Conservation (phyloP, 352 stramenopile genomes). For the Pythium monospermum region DNA sequence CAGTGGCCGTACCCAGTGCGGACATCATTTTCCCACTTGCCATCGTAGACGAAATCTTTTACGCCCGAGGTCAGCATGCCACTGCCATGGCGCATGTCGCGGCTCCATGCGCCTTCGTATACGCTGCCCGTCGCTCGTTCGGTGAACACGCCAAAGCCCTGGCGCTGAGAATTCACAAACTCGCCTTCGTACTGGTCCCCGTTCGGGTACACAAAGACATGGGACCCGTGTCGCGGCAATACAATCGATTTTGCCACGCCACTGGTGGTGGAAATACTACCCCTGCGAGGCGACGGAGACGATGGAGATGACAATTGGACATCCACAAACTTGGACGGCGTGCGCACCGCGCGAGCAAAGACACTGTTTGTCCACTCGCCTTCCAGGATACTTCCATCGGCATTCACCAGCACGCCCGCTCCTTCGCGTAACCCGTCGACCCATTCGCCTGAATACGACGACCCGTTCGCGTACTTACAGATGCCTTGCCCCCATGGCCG, state of each 20-base stretch:
- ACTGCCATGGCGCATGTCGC: slow-evolving; percentile 52
- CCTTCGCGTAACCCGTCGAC: slow-evolving; percentile 77
- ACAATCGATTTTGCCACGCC: neutral
- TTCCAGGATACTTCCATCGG: slow-evolving; percentile 57
- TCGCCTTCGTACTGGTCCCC: slow-evolving; percentile 73
- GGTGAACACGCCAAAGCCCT: slow-evolving; percentile 59
- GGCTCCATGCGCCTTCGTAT: slow-evolving; percentile 70
- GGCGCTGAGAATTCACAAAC: slow-evolving; percentile 37
- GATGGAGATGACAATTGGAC: slow-evolving; percentile 30
- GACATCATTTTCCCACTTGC: slow-evolving; percentile 54
- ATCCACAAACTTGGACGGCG: slow-evolving; percentile 55
- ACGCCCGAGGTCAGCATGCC: slow-evolving; percentile 62
- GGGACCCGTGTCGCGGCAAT: slow-evolving; percentile 27
- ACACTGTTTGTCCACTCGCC: slow-evolving; percentile 72
- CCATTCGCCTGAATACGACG: slow-evolving; percentile 87
- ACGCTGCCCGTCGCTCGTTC: slow-evolving; percentile 53
- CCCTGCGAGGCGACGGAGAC: neutral
- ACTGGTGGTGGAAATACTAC: neutral
- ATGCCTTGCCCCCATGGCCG: slow-evolving; percentile 74
- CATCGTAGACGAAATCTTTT: slow-evolving; percentile 82
- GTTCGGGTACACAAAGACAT: slow-evolving; percentile 49
- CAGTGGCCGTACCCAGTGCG: slow-evolving; percentile 67
- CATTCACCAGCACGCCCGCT: slow-evolving; percentile 55
- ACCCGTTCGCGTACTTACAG: slow-evolving; percentile 88
- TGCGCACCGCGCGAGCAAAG: slow-evolving; percentile 40